Conservation (phyloP, 2,329 filamentous ascomycete species). For the Lomentospora prolificans region DNA sequence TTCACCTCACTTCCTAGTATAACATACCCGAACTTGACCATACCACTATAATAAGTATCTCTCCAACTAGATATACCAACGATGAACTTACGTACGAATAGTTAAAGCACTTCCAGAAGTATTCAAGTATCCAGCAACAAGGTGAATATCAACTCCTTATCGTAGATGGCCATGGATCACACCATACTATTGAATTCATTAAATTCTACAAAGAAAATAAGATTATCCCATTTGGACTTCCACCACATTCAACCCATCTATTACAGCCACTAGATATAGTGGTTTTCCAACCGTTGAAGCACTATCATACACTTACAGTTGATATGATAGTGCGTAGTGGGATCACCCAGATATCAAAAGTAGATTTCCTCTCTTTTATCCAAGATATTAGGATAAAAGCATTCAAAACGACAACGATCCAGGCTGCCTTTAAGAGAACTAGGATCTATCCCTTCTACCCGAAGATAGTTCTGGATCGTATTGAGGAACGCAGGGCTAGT, state of each 20-base stretch:
- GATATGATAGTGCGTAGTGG: background rate
- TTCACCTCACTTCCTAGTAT: background rate
- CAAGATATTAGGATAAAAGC: background rate
- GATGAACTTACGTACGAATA: background rate
- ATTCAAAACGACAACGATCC: background rate
- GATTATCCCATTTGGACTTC: no score
- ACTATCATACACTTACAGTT: background rate
- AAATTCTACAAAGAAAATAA: background rate
- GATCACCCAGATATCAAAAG: background rate
- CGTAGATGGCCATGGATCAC: constrained; percentile 7
- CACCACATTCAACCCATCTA: constrained; percentile 5
- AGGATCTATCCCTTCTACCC: background rate
- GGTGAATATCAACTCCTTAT: background rate
- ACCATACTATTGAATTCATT: background rate
- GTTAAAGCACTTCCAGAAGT: background rate
- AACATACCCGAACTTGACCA: background rate
- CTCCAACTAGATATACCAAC: no score
- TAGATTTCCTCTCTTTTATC: background rate
- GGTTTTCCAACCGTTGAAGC: constrained; percentile 3
- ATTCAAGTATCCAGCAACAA: background rate
- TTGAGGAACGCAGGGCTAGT: background rate
- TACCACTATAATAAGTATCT: constrained; percentile 5
- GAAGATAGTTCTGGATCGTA: background rate
- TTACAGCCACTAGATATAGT: constrained; percentile 5
- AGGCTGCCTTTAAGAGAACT: background rate